Conservation (phyloP, 31 red algal species). For the Endocladia muricata region DNA sequence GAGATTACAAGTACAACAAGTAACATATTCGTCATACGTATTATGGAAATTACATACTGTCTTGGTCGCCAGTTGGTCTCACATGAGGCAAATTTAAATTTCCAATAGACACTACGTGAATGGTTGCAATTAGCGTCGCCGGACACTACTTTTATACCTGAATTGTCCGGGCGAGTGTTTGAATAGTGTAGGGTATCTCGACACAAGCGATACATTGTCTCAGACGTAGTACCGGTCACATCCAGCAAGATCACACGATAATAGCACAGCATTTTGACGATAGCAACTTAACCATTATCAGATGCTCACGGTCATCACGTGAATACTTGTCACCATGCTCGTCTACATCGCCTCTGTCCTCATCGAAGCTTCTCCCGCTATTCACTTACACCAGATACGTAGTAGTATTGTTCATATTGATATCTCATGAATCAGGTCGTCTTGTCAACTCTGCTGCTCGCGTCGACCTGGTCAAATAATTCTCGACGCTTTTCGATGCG, state of each 20-base stretch:
- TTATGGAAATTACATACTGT: too few species aligned
- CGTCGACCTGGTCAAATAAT: not conserved
- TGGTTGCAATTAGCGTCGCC: slow-evolving; percentile 18
- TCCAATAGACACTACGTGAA: too few species aligned
- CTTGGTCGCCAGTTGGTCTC: too few species aligned
- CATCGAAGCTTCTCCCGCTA: not conserved
- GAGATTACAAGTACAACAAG: too few species aligned
- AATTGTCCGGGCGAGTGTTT: not conserved
- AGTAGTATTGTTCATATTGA: not conserved
- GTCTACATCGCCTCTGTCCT: not conserved
- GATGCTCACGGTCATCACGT: not conserved
- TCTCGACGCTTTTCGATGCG: slow-evolving; percentile 4
- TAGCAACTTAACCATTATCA: not conserved
- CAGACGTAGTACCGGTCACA: not conserved
- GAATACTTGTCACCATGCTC: not conserved
- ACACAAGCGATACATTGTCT: not conserved
- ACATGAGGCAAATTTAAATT: too few species aligned
- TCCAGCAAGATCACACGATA: not conserved
- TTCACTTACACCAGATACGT: not conserved
- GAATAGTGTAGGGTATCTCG: slow-evolving; percentile 2
- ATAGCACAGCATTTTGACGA: not conserved
- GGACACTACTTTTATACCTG: not conserved
- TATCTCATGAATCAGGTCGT: not conserved
- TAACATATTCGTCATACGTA: too few species aligned
- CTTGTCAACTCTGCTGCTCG: not conserved